These are phyloP conservation scores for Strombidium stylifer DNA, from an alignment of 73 alveolate species.

Conservation along the genomic window DNA sequence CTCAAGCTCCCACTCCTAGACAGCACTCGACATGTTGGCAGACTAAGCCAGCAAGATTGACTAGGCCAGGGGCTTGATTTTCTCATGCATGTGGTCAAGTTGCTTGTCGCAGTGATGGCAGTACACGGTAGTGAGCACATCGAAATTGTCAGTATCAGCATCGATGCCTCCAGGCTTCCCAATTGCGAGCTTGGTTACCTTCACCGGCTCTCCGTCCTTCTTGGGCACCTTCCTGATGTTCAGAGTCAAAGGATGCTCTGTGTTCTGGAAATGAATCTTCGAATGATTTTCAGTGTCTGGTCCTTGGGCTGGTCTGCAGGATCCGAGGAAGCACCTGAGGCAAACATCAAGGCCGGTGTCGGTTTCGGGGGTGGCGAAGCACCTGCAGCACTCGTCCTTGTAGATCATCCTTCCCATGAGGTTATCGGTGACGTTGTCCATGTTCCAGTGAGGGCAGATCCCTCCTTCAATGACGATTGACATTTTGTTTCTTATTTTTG, in stretches of 20 bases:
- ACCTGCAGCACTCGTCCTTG: slow-evolving; percentile 88
- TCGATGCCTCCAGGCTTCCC: slow-evolving; percentile 96
- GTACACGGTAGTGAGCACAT: slow-evolving; percentile 54
- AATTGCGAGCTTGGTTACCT: slow-evolving; percentile 91
- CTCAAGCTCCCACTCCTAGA: slow-evolving; percentile 96
- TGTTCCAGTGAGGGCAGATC: slow-evolving; percentile 22
- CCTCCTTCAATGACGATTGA: not conserved
- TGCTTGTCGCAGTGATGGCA: slow-evolving; percentile 81
- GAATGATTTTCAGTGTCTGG: slow-evolving; percentile 84
- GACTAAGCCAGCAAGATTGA: slow-evolving; percentile 84
- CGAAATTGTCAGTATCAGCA: slow-evolving; percentile 79
- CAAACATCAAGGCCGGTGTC: slow-evolving; percentile 92
- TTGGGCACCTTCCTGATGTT: slow-evolving; percentile 77
- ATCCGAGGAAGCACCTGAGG: slow-evolving; percentile 93
- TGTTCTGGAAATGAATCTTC: slow-evolving; percentile 60
- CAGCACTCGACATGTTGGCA: slow-evolving; percentile 81
- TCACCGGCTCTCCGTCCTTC: slow-evolving; percentile 68
- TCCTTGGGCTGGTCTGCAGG: slow-evolving; percentile 68
- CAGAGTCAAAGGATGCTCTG: slow-evolving; percentile 84
- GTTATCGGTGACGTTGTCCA: slow-evolving; percentile 21
- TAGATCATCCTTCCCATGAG: slow-evolving; percentile 66
- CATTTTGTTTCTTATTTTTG: not conserved
- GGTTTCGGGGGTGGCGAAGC: slow-evolving; percentile 70
- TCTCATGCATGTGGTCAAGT: slow-evolving; percentile 46
- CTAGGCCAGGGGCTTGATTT: slow-evolving; percentile 69